phyloP scores from a whole-genome alignment of 345 rosid genomes.

The Acer yangbiense region DNA sequence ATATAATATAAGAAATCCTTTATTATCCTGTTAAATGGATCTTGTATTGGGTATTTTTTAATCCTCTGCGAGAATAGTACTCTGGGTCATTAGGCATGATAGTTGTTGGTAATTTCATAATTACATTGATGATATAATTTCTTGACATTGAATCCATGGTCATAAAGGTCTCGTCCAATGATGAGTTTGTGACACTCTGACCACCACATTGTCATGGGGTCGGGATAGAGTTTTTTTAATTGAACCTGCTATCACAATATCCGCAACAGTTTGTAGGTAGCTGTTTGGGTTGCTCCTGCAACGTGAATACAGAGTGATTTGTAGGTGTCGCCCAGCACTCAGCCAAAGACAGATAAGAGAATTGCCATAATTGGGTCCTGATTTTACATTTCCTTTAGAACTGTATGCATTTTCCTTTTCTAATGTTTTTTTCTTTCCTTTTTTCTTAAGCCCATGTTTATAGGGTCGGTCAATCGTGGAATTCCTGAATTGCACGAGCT shows the following conservation, averaged over 20 bases:
- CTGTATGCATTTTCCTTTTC: background rate
- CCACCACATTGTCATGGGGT: background rate
- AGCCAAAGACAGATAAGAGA: constrained; percentile 13
- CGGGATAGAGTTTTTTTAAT: constrained; percentile 3
- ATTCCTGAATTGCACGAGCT: constrained; percentile 30
- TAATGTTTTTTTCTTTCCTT: constrained; percentile 19
- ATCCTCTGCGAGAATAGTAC: background rate
- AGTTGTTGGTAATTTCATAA: background rate
- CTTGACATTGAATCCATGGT: background rate
- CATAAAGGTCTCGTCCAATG: background rate
- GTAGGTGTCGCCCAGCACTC: background rate
- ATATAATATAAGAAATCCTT: background rate
- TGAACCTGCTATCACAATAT: constrained; percentile 13
- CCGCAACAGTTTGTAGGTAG: constrained; percentile 14
- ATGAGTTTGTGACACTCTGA: background rate
- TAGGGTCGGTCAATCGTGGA: constrained; percentile 35
- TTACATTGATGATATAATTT: background rate
- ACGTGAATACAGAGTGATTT: background rate
- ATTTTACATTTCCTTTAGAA: background rate
- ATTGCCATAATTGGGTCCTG: constrained; percentile 8
- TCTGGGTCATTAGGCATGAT: background rate
- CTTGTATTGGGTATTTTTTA: background rate
- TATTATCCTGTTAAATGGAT: background rate
- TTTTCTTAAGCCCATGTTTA: constrained; percentile 20
- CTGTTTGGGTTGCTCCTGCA: constrained; percentile 1